These are phyloP conservation scores for Geosiphon pyriformis DNA, from an alignment of 192 early-diverging fungal species.

Conservation along the genomic window DNA sequence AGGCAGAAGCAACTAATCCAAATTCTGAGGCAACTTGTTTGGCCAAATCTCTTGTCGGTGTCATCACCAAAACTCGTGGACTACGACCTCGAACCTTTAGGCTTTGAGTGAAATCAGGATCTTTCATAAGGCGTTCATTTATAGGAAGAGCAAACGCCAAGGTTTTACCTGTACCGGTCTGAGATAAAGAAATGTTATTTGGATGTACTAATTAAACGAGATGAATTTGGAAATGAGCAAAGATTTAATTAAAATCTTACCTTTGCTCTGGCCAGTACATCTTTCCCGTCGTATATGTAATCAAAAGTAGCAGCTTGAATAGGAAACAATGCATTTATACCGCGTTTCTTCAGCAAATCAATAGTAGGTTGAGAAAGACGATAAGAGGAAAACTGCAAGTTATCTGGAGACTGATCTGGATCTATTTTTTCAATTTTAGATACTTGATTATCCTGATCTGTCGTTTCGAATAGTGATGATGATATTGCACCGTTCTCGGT, in stretches of 20 bases:
- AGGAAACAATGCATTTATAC: constrained; percentile 82
- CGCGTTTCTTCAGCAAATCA: constrained; percentile 60
- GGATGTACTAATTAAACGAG: background rate
- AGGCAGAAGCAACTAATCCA: constrained; percentile 54
- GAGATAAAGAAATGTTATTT: constrained; percentile 5
- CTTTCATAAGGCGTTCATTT: constrained; percentile 52
- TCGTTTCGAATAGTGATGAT: background rate
- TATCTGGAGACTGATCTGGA: constrained; percentile 48
- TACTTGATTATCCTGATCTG: background rate
- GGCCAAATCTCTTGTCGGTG: constrained; percentile 85
- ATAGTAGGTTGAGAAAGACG: constrained; percentile 63
- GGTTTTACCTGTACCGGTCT: constrained; percentile 78
- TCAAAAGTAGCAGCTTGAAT: constrained; percentile 88
- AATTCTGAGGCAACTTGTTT: constrained; percentile 85
- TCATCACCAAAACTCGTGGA: constrained; percentile 53
- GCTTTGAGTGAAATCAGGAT: background rate
- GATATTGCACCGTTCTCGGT: background rate
- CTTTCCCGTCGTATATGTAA: constrained; percentile 67
- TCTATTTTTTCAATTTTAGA: no score
- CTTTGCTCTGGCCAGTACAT: constrained; percentile 64
- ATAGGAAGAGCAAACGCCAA: constrained; percentile 79
- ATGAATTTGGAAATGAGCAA: background rate
- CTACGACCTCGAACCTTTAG: constrained; percentile 36
- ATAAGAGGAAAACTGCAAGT: constrained; percentile 53
- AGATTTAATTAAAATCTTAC: background rate